Percentiles rank a stretch among this genome's conserved stretches.
These are phyloP conservation scores for Sparassis latifolia DNA, from an alignment of 1,284 basidiomycete species.

Conservation along the genomic window DNA sequence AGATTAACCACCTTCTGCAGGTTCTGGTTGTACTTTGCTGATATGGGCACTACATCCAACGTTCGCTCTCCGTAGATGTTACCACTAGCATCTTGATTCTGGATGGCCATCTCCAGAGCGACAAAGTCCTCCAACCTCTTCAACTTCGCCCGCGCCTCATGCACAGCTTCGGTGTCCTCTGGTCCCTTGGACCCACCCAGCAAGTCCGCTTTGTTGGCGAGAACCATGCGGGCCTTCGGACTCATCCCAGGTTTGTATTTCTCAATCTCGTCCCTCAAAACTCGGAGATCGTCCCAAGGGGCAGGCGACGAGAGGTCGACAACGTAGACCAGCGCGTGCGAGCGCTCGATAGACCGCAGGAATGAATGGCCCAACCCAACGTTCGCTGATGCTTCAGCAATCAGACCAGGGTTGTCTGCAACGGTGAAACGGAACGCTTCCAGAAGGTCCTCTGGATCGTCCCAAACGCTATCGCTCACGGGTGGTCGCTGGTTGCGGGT, in stretches of 20 bases:
- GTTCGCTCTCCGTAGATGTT: conserved; percentile 25
- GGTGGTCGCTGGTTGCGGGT: conserved; percentile 43
- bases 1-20: conserved; percentile 57
- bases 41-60: conserved; percentile 70
- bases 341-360: conserved; percentile 89
- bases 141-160: conserved; percentile 56
- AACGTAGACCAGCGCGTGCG: conserved; percentile 86
- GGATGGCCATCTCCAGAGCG: conserved; percentile 35
- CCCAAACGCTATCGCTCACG: conserved; percentile 12
- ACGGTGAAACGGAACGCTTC: conserved; percentile 88
- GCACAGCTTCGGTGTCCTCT: conserved; percentile 34
- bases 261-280: conserved; percentile 79
- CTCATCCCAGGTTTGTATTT: conserved; percentile 80
- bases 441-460: conserved; percentile 38
- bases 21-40: conserved; percentile 80
- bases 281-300: conserved; percentile 72
- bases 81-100: conserved; percentile 20
- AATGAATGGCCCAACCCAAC: conserved; percentile 94
- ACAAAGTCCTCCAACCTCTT: conserved; percentile 50
- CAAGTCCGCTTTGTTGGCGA: conserved; percentile 94
- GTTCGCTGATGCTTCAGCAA: conserved; percentile 80
- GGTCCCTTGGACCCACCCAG: conserved; percentile 37
- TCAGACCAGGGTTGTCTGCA: conserved; percentile 95
- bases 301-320: conserved; percentile 75
- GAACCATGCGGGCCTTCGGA: conserved; percentile 68